These are phyloP conservation scores for Carallia pectinifolia DNA, from an alignment of 345 rosid species.

Conservation along the genomic window DNA sequence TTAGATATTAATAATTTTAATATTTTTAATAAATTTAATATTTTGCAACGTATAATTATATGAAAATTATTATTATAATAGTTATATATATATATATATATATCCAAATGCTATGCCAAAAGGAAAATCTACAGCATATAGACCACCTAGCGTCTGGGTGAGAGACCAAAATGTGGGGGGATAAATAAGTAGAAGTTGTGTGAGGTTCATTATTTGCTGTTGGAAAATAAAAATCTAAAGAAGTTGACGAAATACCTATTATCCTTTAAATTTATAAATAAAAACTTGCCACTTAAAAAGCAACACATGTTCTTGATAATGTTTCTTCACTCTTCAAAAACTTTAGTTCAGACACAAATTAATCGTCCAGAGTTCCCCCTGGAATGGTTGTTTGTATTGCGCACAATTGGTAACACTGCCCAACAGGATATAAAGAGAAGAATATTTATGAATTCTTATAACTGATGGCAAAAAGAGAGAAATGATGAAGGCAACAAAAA, in stretches of 20 bases:
- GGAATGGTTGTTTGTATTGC: slow-evolving; percentile 47
- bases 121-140: background rate
- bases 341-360: slow-evolving; percentile 84
- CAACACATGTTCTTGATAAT: slow-evolving; percentile 65
- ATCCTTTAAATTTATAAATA: background rate
- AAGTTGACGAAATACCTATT: background rate
- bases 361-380: slow-evolving; percentile 80
- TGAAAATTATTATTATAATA: no score
- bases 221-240: background rate
- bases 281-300: slow-evolving; percentile 75
- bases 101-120: no score
- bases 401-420: slow-evolving; percentile 68
- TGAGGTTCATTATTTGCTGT: background rate
- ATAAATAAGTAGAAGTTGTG: background rate
- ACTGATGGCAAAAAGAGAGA: no score
- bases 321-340: slow-evolving; percentile 86
- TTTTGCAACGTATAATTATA: no score
- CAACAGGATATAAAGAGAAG: slow-evolving; percentile 8
- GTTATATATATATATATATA: no score
- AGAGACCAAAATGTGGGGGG: background rate
- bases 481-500: no score
- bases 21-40: no score
- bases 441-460: background rate
- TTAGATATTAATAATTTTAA: no score
- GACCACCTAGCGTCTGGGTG: background rate